These are phyloP conservation scores for Pueraria montana DNA, from an alignment of 306 rosid genomes.

Conservation along the genomic window DNA sequence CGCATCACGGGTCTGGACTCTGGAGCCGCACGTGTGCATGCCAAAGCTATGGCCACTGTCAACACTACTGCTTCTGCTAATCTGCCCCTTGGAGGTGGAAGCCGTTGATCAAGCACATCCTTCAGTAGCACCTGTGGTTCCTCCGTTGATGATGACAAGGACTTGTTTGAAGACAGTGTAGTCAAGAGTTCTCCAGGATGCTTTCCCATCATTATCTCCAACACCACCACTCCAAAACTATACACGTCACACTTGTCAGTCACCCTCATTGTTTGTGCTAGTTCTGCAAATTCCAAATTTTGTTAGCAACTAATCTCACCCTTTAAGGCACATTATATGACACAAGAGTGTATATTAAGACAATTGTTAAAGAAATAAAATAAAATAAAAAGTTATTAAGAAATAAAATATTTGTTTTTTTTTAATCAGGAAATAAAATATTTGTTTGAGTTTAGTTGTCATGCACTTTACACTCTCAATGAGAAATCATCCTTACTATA, in stretches of 20 bases:
- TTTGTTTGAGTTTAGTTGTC: too few species aligned
- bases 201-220: slow-evolving; percentile 76
- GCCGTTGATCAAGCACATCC: slow-evolving; percentile 69
- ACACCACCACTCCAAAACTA: slow-evolving; percentile 71
- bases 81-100: slow-evolving; percentile 60
- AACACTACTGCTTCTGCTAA: slow-evolving; percentile 58
- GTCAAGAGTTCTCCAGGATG: slow-evolving; percentile 70
- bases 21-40: slow-evolving; percentile 62
- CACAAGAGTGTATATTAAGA: not conserved
- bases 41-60: slow-evolving; percentile 60
- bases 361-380: too few species aligned
- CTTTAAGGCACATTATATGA: not conserved
- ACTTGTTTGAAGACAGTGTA: slow-evolving; percentile 40
- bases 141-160: slow-evolving; percentile 42
- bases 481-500: too few species aligned
- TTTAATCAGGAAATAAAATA: too few species aligned
- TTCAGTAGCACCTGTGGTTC: slow-evolving; percentile 50
- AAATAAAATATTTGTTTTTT: too few species aligned
- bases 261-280: slow-evolving; percentile 70
- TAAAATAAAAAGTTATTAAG: too few species aligned
- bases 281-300: slow-evolving; percentile 56
- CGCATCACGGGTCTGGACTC: slow-evolving; percentile 74
- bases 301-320: not conserved
- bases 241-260: slow-evolving; percentile 74
- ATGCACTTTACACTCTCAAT: too few species aligned